Base-by-base conservation (phyloP, 208 protist species). In the Leishmania tropica region DNA sequence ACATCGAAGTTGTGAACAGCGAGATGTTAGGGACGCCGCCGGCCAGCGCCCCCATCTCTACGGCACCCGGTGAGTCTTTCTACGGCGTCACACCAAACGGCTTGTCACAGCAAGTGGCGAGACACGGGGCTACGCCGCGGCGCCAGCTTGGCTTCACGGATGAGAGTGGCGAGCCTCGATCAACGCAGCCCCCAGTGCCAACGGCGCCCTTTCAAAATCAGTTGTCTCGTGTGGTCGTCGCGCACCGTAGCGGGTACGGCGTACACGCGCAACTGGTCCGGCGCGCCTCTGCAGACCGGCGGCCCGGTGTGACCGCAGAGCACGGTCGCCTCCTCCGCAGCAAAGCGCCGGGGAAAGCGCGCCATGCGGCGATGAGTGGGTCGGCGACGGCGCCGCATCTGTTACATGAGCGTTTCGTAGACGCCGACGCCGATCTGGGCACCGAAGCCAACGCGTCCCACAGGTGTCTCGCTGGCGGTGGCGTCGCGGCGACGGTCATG, bases 401-500 rank as follows among this genome's bases (percentile, higher is more conserved):
- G 51, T 17, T 35, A 24, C 51, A 79, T 28, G 17, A 11, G 2
- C 53, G 42, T 11, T 68, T 75, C 37, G 19, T 31, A 42, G 47
- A 21, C 42, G n/a, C 60, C 58, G 73, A 81, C 40, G 65, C 75
- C 51, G 81, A 71, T 35, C 70, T 74, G 28, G 28, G 45, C 70
- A 35, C 70, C 37, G 60, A 17, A 47, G 40, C 6, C 35, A 48
- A 72, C 60, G 47, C 62, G 8, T 47, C 31, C 15, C 17, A 53
- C 37, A 31, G 19, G n/a, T 10, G 48, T 13, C 28, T 56, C 31
- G 8, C 65, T 6, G 31, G 35, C n/a, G 54, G 10, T 11, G 19
- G 21, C 75, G 40, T 75, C 15, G 83, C 88, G n/a, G 79, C 85
- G 42, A 56, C 70, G 10, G 85, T 93, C 42, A 87, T 93, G 58